A percentile compares a stretch with the other conserved stretches of the same genome.
phyloP scores from a whole-genome alignment of 768 basidiomycete species.

The Rhizopogon vesiculosus region DNA sequence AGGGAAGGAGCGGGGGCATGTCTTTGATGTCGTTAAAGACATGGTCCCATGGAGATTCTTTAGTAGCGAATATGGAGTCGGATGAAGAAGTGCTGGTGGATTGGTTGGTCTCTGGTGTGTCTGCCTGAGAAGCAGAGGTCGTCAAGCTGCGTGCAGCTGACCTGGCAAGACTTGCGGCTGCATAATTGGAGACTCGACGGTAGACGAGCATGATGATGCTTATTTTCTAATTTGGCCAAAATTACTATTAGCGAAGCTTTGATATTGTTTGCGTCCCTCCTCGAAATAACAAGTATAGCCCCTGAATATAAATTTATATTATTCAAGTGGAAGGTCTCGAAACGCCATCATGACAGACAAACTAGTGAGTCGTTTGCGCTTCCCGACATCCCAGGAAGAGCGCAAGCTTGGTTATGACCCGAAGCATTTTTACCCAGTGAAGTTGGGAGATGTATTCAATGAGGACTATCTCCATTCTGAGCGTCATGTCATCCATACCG shows the following conservation, averaged over 20 bases:
- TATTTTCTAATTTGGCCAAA: background rate
- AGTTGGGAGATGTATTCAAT: background rate
- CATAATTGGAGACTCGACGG: constrained; percentile 7
- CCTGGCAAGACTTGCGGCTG: background rate
- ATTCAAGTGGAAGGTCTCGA: too few relatives aligned
- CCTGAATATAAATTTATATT: too few relatives aligned
- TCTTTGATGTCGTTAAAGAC: constrained; percentile 45
- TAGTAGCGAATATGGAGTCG: constrained; percentile 30
- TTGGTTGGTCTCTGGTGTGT: background rate
- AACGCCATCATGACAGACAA: too few relatives aligned
- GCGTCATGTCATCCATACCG: background rate
- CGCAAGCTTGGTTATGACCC: background rate
- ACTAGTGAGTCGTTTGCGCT: too few relatives aligned
- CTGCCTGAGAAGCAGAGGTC: background rate
- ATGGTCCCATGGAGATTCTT: constrained; percentile 45
- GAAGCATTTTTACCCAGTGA: background rate
- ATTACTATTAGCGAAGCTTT: too few relatives aligned
- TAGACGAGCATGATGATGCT: constrained; percentile 15
- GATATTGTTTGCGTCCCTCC: too few relatives aligned
- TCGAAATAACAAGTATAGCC: too few relatives aligned
- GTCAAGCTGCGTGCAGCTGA: constrained; percentile 2
- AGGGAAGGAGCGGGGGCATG: constrained; percentile 19
- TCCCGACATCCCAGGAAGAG: background rate
- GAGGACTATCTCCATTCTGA: background rate
- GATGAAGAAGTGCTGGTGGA: constrained; percentile 3